These are phyloP conservation scores for Umbilicaria muhlenbergii DNA, from an alignment of 495 filamentous ascomycete species.

Conservation along the genomic window DNA sequence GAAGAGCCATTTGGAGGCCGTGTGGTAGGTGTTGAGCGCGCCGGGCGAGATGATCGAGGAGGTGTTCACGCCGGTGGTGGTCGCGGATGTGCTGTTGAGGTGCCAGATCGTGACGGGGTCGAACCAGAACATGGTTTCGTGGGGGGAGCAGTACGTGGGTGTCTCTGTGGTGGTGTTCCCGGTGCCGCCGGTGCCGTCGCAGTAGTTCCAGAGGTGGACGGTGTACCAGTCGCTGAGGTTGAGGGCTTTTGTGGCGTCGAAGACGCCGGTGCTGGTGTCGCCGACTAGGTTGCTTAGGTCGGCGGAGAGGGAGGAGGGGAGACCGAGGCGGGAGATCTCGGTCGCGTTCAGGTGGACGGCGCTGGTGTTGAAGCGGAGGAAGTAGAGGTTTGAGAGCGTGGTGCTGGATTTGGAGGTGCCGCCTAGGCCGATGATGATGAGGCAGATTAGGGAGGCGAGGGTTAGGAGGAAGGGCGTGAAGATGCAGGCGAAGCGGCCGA, in stretches of 20 bases:
- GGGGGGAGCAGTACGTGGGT: conserved; percentile 35
- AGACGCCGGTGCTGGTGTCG: neutral
- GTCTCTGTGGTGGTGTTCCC: conserved; percentile 21
- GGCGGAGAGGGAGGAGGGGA: conserved; percentile 16
- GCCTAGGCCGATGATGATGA: conserved; percentile 56
- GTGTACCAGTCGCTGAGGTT: conserved; percentile 64
- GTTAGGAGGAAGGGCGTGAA: conserved; percentile 64
- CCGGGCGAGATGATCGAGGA: conserved; percentile 43
- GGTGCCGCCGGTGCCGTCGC: conserved; percentile 43
- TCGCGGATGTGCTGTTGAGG: conserved; percentile 41
- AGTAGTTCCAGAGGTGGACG: conserved; percentile 79
- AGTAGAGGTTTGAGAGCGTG: conserved; percentile 40
- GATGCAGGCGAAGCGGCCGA: conserved; percentile 67
- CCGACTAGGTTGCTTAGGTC: conserved; percentile 30
- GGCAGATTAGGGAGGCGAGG: conserved; percentile 52
- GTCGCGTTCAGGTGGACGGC: conserved; percentile 11
- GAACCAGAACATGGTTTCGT: conserved; percentile 59
- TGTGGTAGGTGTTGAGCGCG: conserved; percentile 52
- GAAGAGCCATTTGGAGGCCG: conserved; percentile 68
- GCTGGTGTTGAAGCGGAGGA: conserved; percentile 46
- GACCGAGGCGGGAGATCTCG: conserved; percentile 15
- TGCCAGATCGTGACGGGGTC: conserved; percentile 48
- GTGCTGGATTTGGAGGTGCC: conserved; percentile 47
- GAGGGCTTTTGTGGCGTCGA: conserved; percentile 26
- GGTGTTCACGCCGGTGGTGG: conserved; percentile 38